These are phyloP conservation scores for Citrullus colocynthis DNA, from an alignment of 306 rosid species.

Conservation along the genomic window DNA sequence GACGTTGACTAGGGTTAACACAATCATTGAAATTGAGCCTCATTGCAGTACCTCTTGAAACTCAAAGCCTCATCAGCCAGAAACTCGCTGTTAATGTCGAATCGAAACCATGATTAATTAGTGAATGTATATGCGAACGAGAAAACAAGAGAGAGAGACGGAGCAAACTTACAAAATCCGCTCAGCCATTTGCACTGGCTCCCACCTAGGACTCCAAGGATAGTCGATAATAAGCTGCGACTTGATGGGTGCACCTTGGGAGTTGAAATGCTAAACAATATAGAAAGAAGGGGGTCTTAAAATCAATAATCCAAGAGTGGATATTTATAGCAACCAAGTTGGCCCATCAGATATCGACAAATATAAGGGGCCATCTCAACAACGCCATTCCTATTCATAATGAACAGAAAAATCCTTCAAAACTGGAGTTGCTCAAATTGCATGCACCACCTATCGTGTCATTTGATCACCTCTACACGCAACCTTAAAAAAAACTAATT, in stretches of 20 bases:
- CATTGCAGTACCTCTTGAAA: conserved; percentile 81
- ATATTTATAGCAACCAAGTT: background rate
- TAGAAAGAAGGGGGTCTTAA: background rate
- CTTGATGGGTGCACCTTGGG: conserved; percentile 58
- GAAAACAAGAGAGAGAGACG: background rate
- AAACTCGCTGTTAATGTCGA: conserved; percentile 39
- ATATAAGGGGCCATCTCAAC: background rate
- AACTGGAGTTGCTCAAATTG: background rate
- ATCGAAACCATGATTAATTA: background rate
- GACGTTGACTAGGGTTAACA: background rate
- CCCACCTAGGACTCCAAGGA: conserved; percentile 98
- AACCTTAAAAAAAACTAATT: background rate
- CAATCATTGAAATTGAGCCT: conserved; percentile 33
- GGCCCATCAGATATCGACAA: background rate
- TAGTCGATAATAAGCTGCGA: conserved; percentile 41
- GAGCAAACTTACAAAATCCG: conserved; percentile 47
- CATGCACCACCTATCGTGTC: background rate
- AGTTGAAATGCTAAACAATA: conserved; percentile 53
- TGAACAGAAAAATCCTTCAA: background rate
- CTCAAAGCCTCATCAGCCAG: conserved; percentile 63
- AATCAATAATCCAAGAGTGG: background rate
- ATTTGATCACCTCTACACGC: background rate
- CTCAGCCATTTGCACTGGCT: conserved; percentile 52
- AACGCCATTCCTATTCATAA: background rate
- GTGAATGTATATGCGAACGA: background rate